phyloP scores from a whole-genome alignment of 371 early-diverging fungal genomes.

The Entomophthora muscae region DNA sequence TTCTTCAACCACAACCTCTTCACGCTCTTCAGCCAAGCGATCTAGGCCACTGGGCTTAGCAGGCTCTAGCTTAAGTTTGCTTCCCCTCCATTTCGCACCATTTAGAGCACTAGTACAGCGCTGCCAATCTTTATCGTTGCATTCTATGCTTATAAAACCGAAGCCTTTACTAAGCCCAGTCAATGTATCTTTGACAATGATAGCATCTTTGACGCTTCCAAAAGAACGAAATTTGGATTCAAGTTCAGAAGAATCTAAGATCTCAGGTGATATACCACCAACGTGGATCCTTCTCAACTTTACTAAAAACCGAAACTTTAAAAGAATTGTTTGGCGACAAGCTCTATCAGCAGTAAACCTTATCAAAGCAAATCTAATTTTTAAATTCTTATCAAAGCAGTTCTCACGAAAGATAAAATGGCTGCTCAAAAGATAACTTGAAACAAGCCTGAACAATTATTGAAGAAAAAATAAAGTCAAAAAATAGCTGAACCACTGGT shows the following conservation, averaged over 20 bases:
- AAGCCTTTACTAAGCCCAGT: not conserved
- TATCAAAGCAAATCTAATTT: too few species aligned
- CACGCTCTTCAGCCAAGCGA: not conserved
- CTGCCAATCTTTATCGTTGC: conserved; percentile 3
- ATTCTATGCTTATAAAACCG: not conserved
- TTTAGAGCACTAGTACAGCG: conserved; percentile 1
- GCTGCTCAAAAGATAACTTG: too few species aligned
- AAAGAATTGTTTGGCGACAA: too few species aligned
- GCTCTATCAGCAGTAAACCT: too few species aligned
- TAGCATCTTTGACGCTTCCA: not conserved
- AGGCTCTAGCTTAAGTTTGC: not conserved
- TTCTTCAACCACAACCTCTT: not conserved
- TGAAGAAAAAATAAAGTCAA: too few species aligned
- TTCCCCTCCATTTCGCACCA: not conserved
- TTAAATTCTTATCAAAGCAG: too few species aligned
- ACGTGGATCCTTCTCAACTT: not conserved
- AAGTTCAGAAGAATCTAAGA: not conserved
- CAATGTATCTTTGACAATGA: not conserved
- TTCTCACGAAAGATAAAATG: too few species aligned
- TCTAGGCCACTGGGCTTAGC: not conserved
- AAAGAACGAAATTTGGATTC: not conserved
- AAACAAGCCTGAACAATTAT: too few species aligned
- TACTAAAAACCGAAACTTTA: too few species aligned
- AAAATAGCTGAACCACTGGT: too few species aligned
- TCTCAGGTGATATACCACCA: not conserved